Conservation (phyloP, 805 yeast genomes). For the Suhomyces sp. region DNA sequence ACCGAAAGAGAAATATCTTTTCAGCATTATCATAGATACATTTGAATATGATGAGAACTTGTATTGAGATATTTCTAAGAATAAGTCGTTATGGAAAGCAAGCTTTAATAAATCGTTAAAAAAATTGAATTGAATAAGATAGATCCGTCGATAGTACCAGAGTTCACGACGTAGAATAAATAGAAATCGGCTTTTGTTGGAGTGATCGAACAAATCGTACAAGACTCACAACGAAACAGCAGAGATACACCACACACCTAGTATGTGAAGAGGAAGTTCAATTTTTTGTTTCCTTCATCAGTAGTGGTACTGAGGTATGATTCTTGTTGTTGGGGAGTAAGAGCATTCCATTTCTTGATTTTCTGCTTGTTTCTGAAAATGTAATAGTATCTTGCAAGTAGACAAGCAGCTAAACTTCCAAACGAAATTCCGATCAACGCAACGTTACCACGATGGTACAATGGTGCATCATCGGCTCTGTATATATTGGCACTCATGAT, state of each 20-base stretch:
- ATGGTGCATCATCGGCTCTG: constrained; percentile 55
- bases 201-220: no score
- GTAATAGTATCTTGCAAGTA: constrained; percentile 40
- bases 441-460: constrained; percentile 58
- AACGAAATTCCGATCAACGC: constrained; percentile 39
- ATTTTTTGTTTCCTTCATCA: constrained; percentile 58
- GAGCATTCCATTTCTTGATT: constrained; percentile 48
- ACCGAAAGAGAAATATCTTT: background rate
- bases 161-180: no score
- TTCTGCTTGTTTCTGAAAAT: constrained; percentile 44
- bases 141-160: no score
- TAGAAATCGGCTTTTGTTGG: no score
- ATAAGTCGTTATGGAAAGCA: no score
- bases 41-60: no score
- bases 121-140: no score
- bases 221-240: no score
- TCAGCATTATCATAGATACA: no score
- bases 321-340: constrained; percentile 51
- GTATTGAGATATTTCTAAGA: no score
- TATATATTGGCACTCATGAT: constrained; percentile 59
- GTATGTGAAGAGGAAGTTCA: constrained; percentile 46
- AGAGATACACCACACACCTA: no score
- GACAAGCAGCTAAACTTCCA: constrained; percentile 29
- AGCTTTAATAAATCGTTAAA: no score
- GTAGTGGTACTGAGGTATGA: constrained; percentile 45